These are phyloP conservation scores for Lecanicillium sp. DNA, from an alignment of 2,329 filamentous ascomycete species.

Conservation along the genomic window DNA sequence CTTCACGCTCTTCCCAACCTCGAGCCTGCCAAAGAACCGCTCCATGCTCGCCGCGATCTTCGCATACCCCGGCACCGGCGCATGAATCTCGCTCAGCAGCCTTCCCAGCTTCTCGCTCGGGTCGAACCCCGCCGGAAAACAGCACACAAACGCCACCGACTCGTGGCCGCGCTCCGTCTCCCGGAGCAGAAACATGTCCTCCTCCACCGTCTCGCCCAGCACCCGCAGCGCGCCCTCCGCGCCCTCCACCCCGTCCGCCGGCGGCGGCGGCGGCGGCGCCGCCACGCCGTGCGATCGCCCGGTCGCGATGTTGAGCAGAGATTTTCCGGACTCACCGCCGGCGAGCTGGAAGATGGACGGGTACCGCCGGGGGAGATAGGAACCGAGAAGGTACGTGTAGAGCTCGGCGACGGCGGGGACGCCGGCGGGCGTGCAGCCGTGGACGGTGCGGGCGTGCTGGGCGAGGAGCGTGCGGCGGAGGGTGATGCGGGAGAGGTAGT, in stretches of 20 bases:
- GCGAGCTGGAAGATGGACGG: constrained; percentile 42
- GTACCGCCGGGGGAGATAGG: constrained; percentile 43
- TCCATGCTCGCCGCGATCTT: constrained; percentile 52
- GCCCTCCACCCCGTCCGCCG: constrained; percentile 19
- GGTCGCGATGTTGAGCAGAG: constrained; percentile 27
- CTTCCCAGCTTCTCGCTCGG: constrained; percentile 44
- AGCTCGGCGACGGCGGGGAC: constrained; percentile 39
- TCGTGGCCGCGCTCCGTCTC: constrained; percentile 37
- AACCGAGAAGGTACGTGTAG: constrained; percentile 40
- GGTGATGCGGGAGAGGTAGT: constrained; percentile 41
- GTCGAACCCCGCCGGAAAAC: constrained; percentile 47
- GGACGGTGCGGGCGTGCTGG: constrained; percentile 32
- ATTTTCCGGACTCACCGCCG: constrained; percentile 33
- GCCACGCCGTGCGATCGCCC: neutral
- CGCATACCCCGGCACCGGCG: constrained; percentile 47
- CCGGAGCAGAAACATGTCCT: constrained; percentile 47
- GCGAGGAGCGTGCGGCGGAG: constrained; percentile 34
- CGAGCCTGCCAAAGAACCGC: constrained; percentile 42
- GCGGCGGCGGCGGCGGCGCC: neutral
- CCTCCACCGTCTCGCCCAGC: constrained; percentile 47
- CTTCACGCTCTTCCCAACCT: constrained; percentile 43
- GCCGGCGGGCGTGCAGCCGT: constrained; percentile 37
- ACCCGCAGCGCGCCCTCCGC: constrained; percentile 30
- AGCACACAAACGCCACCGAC: constrained; percentile 44
- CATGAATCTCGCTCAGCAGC: constrained; percentile 43